These are phyloP conservation scores for Cantharellus anzutake DNA, from an alignment of 768 basidiomycete genomes.

Conservation along the genomic window DNA sequence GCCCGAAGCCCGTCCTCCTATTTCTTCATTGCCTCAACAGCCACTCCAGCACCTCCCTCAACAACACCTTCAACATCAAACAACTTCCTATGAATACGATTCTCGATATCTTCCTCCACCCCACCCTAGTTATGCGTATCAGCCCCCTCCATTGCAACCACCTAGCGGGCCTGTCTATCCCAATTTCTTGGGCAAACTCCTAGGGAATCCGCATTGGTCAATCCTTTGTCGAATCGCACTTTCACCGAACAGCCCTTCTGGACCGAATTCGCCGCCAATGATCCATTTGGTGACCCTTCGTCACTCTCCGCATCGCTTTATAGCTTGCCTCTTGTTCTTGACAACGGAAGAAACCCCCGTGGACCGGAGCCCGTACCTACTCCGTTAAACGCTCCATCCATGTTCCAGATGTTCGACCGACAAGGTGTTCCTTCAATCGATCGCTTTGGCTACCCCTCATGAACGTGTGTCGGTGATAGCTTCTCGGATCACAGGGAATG, in stretches of 20 bases:
- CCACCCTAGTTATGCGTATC: not conserved
- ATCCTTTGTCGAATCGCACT: no score
- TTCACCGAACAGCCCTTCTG: not conserved
- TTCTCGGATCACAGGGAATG: no score
- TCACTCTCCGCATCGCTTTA: not conserved
- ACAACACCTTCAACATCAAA: no score
- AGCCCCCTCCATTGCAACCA: not conserved
- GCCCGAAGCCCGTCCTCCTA: no score
- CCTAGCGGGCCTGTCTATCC: not conserved
- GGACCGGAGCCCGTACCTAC: not conserved
- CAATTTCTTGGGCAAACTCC: no score
- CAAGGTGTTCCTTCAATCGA: not conserved
- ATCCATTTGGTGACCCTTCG: not conserved
- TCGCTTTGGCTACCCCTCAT: no score
- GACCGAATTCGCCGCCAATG: not conserved
- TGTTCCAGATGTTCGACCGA: not conserved
- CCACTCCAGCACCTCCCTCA: no score
- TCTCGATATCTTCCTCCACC: no score
- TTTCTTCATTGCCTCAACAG: no score
- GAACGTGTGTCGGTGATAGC: no score
- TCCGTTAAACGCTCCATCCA: not conserved
- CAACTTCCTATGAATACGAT: no score
- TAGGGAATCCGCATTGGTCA: no score
- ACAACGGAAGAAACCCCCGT: not conserved
- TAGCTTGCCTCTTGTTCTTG: not conserved